phyloP scores from a whole-genome alignment of 78 protist genomes.

The Parvularia atlantis region DNA sequence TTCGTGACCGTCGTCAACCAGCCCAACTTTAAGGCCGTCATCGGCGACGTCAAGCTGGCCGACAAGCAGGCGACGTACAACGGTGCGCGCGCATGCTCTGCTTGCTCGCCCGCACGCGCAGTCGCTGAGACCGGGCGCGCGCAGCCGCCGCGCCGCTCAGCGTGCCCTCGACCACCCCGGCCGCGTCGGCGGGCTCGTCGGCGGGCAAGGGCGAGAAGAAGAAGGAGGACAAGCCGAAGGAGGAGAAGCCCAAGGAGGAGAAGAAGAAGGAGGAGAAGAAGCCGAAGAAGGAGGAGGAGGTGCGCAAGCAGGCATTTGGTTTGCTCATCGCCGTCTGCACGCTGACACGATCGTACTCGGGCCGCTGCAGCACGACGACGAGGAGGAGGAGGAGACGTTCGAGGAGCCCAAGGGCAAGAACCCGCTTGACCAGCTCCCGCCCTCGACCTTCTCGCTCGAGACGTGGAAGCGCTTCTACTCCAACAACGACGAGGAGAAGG shows the following conservation, averaged over 20 bases:
- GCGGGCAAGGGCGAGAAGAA: constrained; percentile 44
- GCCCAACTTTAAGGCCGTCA: constrained; percentile 54
- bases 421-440: constrained; percentile 46
- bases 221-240: constrained; percentile 25
- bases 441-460: constrained; percentile 45
- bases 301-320: no score
- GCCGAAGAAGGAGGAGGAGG: constrained; percentile 2
- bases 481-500: constrained; percentile 49
- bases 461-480: constrained; percentile 66
- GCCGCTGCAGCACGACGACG: not conserved
- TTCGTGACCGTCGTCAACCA: constrained; percentile 66
- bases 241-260: not conserved
- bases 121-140: not conserved
- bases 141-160: not conserved
- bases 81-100: not conserved
- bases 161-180: not conserved
- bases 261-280: constrained; percentile 2
- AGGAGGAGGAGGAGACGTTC: not conserved
- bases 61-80: constrained; percentile 14
- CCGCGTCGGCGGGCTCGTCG: not conserved
- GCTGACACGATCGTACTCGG: no score
- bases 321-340: no score
- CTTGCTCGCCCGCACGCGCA: not conserved
- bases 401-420: constrained; percentile 28
- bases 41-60: constrained; percentile 44